Percentiles rank a stretch among this genome's conserved stretches.
phyloP scores from a whole-genome alignment of 2,329 filamentous ascomycete species.

The Mycocentrospora acerina region DNA sequence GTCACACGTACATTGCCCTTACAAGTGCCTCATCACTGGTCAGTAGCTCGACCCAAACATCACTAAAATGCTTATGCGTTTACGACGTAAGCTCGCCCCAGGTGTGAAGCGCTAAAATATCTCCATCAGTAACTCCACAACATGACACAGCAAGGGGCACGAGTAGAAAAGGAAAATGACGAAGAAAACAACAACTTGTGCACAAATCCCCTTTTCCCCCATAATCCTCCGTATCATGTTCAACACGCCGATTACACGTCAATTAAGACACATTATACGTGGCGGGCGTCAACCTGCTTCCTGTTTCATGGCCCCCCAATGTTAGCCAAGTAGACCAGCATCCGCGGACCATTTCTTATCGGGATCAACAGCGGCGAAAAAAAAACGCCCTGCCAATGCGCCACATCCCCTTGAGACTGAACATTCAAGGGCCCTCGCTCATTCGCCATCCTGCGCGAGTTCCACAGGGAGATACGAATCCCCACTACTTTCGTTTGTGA shows the following conservation, averaged over 20 bases:
- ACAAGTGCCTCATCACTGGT: constrained; percentile 28
- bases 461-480: constrained; percentile 16
- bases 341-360: constrained; percentile 12
- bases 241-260: constrained; percentile 18
- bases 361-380: constrained; percentile 17
- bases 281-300: constrained; percentile 12
- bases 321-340: constrained; percentile 13
- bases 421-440: constrained; percentile 20
- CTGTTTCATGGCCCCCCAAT: constrained; percentile 13
- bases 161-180: neutral
- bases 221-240: constrained; percentile 40
- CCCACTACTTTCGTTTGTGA: neutral
- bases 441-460: constrained; percentile 18
- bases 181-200: constrained; percentile 8
- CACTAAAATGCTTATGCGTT: constrained; percentile 7
- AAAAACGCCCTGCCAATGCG: constrained; percentile 13
- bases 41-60: constrained; percentile 6
- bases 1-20: constrained; percentile 28
- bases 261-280: constrained; percentile 24
- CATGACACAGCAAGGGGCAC: neutral
- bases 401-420: constrained; percentile 23
- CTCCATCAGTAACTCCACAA: neutral
- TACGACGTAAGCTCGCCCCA: constrained; percentile 25
- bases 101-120: constrained; percentile 17
- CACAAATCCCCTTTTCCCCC: constrained; percentile 15